Evolutionary conservation across 306 rosid species (phyloP), one percentile per base, ranked within the genome.

Genomic region (Canavalia gladiata): DNA sequence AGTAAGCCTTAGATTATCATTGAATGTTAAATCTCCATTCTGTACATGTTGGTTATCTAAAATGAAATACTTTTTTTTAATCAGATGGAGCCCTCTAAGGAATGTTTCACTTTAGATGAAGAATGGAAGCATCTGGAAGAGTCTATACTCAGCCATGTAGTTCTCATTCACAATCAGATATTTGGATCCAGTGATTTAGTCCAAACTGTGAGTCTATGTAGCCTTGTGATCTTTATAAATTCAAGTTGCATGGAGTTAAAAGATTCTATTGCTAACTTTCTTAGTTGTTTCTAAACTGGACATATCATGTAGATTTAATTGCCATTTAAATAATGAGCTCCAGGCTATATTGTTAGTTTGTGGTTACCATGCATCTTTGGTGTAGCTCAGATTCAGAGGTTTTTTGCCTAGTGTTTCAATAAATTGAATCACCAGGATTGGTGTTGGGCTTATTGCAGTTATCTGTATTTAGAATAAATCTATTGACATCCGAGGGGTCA

Each of bases 141-240:
- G 72, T 86, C 94, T 63, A 68, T 86, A 62, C 83, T 91, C 64
- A 78, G 82, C 79, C 80, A 76, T 30, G 87, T 90, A 75, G 88
- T 93, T 67, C 62, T 71, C 49, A 83, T 87, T 86, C 98, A 95
- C 81, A 81, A 84, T 86, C 88, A 84, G 79, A 74, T 93, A 76
- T 95, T 95, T 86, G 97, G 98, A 56, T 90, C 92, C 78, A 81
- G 50, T 81, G 88, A 90, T 87, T 89, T 91, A 12, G 80, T 88
- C 78, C 81, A 81, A 56, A 76, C 68, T 49, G 98, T 94, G 87
- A 94, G 98, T 87, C 12, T 47, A 0, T 45, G 25, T 52, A 33
- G 67, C 75, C 72, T 35, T 55, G 55, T 57, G 39, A 47, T 59
- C 55, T 52, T 58, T 50, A 42, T 55, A 41, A 43, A 31, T 52